phyloP scores from a whole-genome alignment of 345 rosid genomes.

The Salix brachista region DNA sequence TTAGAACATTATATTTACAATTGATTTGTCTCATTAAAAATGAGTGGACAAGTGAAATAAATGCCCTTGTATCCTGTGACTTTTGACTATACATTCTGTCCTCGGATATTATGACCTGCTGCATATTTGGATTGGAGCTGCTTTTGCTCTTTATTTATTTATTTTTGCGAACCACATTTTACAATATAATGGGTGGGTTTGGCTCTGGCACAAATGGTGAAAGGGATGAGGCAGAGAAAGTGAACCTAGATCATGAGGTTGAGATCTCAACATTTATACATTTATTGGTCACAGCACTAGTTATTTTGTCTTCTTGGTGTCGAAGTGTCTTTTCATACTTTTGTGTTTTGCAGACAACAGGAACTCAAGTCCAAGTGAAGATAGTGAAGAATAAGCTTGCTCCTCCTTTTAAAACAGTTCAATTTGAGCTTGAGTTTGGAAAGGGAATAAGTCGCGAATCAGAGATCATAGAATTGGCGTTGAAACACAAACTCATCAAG shows the following conservation, averaged over 20 bases:
- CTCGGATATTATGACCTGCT: background rate
- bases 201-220: background rate
- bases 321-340: background rate
- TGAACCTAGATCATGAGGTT: background rate
- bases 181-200: background rate
- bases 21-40: background rate
- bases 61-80: background rate
- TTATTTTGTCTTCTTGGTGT: background rate
- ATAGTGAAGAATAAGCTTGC: conserved; percentile 94
- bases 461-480: conserved; percentile 70
- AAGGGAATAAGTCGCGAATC: conserved; percentile 76
- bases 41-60: background rate
- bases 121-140: background rate
- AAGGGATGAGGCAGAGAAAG: background rate
- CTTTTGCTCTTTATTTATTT: background rate
- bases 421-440: conserved; percentile 91
- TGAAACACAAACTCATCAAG: conserved; percentile 62
- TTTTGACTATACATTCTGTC: background rate
- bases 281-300: background rate
- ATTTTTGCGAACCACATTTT: too few relatives aligned
- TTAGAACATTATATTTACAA: background rate
- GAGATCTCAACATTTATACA: background rate
- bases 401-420: conserved; percentile 79
- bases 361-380: conserved; percentile 74
- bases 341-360: conserved; percentile 50